Percentiles rank a stretch among this genome's conserved stretches.
Evolutionary conservation across 2,329 filamentous ascomycete genomes (phyloP).

Genomic region (Phialemonium atrogriseum): DNA sequence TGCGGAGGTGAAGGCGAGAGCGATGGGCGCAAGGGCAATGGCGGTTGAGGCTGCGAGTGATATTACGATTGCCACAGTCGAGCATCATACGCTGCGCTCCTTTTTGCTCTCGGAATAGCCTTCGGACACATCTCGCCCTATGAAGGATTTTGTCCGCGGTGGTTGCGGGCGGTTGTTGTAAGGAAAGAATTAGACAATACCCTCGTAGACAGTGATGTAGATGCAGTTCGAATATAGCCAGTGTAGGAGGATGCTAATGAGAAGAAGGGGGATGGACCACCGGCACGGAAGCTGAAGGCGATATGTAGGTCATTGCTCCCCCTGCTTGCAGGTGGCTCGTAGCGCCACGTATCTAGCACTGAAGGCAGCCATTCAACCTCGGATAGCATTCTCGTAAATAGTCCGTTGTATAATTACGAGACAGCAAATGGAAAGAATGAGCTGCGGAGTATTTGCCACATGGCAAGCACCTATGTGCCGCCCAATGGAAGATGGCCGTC

Average conservation of each 20-base stretch:
- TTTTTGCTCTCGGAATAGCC: background rate
- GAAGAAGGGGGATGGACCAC: conserved; percentile 28
- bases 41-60: background rate
- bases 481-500: background rate
- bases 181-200: conserved; percentile 5
- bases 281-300: conserved; percentile 30
- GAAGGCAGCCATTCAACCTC: conserved; percentile 32
- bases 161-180: background rate
- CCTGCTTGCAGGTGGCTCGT: conserved; percentile 24
- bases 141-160: background rate
- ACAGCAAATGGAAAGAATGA: conserved; percentile 30
- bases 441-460: conserved; percentile 29
- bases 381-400: conserved; percentile 33
- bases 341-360: conserved; percentile 19
- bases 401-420: conserved; percentile 28
- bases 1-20: background rate
- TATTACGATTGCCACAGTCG: background rate
- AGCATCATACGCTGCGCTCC: background rate
- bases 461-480: background rate
- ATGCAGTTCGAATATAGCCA: conserved; percentile 33
- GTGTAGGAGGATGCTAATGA: conserved; percentile 25
- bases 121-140: too few relatives aligned
- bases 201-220: conserved; percentile 21
- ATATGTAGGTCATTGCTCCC: conserved; percentile 25
- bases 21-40: background rate